Evolutionary conservation across 2,329 filamentous ascomycete genomes (phyloP).

Genomic region (Bipolaris sorokiniana): DNA sequence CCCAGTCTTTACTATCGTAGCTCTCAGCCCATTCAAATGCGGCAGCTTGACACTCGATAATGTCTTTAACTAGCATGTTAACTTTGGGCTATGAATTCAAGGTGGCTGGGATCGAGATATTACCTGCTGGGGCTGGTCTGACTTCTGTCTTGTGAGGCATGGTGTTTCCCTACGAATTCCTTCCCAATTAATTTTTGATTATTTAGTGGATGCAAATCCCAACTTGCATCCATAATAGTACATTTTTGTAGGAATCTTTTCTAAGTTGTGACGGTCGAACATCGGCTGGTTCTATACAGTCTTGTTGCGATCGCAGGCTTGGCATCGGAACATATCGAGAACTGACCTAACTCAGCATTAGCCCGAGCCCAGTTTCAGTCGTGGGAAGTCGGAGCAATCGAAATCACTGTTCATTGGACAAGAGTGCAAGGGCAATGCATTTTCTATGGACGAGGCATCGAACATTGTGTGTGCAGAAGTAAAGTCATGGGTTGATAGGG

Average conservation of each 20-base stretch:
- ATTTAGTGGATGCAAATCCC: background rate
- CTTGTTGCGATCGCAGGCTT: background rate
- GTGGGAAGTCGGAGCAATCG: background rate
- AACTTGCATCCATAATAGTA: no score
- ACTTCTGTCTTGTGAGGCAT: constrained; percentile 1
- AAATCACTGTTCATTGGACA: background rate
- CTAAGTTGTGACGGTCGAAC: background rate
- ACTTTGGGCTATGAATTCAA: background rate
- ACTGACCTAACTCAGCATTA: background rate
- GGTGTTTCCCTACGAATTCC: background rate
- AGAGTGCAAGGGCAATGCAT: no score
- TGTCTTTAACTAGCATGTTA: background rate
- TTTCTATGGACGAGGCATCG: background rate
- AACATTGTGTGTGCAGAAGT: no score
- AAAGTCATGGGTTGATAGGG: no score
- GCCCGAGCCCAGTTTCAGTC: background rate
- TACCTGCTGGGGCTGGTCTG: background rate
- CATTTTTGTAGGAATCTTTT: background rate
- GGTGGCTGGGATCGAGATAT: background rate
- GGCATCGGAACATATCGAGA: background rate
- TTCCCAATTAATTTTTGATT: background rate
- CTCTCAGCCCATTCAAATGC: constrained; percentile 18
- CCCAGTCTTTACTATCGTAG: constrained; percentile 18
- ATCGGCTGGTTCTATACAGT: background rate
- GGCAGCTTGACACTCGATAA: constrained; percentile 10